A percentile compares a stretch with the other conserved stretches of the same genome.
These are phyloP conservation scores for Brassica incana DNA, from an alignment of 345 rosid genomes.

Conservation along the genomic window DNA sequence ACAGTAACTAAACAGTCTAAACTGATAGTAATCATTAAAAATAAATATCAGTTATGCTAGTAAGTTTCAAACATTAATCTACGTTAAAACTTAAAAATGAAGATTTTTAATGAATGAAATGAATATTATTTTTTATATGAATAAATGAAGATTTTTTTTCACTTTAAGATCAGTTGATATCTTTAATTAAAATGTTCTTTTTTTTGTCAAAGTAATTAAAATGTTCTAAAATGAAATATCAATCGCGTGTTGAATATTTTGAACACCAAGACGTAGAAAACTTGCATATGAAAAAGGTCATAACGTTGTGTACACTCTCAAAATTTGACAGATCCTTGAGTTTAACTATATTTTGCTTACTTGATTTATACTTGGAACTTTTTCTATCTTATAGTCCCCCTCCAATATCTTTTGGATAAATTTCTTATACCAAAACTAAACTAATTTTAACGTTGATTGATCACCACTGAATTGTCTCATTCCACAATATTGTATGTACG, in stretches of 20 bases:
- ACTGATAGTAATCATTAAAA: neutral
- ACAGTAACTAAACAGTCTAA: neutral
- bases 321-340: neutral
- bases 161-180: neutral
- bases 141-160: neutral
- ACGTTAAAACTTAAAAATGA: neutral
- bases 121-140: neutral
- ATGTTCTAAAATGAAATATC: neutral
- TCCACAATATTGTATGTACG: constrained; percentile 1
- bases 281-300: neutral
- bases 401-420: neutral
- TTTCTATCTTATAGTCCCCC: neutral
- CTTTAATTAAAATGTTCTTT: neutral
- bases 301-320: neutral
- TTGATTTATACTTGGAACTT: neutral
- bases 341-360: neutral
- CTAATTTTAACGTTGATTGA: neutral
- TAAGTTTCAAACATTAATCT: neutral
- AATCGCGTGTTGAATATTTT: neutral
- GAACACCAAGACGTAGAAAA: neutral
- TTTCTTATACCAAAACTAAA: neutral
- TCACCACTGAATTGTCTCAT: neutral
- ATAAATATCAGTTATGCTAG: neutral
- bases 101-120: too few species aligned
- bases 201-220: neutral